A percentile compares a stretch with the other conserved stretches of the same genome.
phyloP scores from a whole-genome alignment of 2,329 filamentous ascomycete species.

The Coniella vitis region DNA sequence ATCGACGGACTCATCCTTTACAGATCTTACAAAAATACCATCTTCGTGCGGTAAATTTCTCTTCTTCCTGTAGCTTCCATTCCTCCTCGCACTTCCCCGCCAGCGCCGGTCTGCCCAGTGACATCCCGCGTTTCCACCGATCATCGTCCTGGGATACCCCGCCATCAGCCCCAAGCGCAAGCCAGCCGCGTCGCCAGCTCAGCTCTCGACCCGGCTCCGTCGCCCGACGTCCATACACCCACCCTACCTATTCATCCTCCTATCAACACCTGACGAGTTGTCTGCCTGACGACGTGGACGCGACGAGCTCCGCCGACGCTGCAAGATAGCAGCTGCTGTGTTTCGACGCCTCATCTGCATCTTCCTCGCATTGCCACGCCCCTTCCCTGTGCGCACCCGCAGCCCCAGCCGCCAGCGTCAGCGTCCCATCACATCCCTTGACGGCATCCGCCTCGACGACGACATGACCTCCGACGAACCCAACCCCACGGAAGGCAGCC shows the following conservation, averaged over 20 bases:
- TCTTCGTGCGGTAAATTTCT: too few species aligned
- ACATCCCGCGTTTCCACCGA: not conserved
- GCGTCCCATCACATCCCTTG: not conserved
- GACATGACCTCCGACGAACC: constrained; percentile 7
- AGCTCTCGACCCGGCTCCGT: not conserved
- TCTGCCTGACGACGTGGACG: not conserved
- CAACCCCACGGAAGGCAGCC: constrained; percentile 22
- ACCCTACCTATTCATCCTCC: not conserved
- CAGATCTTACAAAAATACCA: too few species aligned
- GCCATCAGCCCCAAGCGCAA: not conserved
- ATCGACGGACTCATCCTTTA: too few species aligned
- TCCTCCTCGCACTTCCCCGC: too few species aligned
- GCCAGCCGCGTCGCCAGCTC: not conserved
- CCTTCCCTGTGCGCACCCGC: not conserved
- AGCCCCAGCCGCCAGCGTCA: not conserved
- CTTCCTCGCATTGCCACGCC: not conserved
- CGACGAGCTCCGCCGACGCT: not conserved
- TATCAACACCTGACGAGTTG: not conserved
- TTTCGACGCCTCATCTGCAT: not conserved
- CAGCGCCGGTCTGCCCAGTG: too few species aligned
- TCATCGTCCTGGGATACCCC: not conserved
- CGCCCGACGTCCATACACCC: not conserved
- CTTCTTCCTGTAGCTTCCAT: too few species aligned
- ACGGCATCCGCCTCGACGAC: not conserved
- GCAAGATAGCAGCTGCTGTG: not conserved